Percentiles rank a stretch among this genome's conserved stretches.
Conservation (phyloP, 495 filamentous ascomycete genomes). For the Entonaema liquescens region DNA sequence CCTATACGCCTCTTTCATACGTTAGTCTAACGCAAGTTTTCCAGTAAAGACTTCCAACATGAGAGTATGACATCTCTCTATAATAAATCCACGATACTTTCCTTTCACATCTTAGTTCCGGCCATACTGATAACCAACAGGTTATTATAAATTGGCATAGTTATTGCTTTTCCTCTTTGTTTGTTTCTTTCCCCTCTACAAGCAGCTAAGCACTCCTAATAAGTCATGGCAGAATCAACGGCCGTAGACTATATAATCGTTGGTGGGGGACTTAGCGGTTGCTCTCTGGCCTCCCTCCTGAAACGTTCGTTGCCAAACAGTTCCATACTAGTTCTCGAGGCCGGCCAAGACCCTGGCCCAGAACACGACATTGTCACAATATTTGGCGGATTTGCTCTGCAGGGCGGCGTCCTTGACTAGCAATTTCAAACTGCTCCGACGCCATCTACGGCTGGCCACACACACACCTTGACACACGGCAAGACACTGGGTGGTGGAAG, state of each 20-base stretch:
- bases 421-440: background rate
- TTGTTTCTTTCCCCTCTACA: too few relatives aligned
- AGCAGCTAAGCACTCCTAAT: too few relatives aligned
- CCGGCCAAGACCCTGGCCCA: background rate
- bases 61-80: too few relatives aligned
- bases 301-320: background rate
- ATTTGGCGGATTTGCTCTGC: conserved; percentile 8
- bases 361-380: conserved; percentile 9
- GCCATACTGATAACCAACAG: too few relatives aligned
- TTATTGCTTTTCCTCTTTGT: background rate
- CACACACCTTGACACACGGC: background rate
- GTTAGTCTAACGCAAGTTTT: background rate
- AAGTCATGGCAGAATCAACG: background rate
- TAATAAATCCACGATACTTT: background rate
- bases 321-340: conserved; percentile 16
- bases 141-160: background rate
- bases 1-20: background rate
- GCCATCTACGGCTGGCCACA: background rate
- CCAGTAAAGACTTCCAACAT: too few relatives aligned
- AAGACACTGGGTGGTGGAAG: conserved; percentile 19
- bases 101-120: too few relatives aligned
- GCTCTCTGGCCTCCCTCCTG: conserved; percentile 10
- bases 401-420: conserved; percentile 2
- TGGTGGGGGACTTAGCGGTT: conserved; percentile 13
- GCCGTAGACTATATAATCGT: conserved; percentile 11